phyloP scores from a whole-genome alignment of 768 basidiomycete species.

The Harrya chromipes region DNA sequence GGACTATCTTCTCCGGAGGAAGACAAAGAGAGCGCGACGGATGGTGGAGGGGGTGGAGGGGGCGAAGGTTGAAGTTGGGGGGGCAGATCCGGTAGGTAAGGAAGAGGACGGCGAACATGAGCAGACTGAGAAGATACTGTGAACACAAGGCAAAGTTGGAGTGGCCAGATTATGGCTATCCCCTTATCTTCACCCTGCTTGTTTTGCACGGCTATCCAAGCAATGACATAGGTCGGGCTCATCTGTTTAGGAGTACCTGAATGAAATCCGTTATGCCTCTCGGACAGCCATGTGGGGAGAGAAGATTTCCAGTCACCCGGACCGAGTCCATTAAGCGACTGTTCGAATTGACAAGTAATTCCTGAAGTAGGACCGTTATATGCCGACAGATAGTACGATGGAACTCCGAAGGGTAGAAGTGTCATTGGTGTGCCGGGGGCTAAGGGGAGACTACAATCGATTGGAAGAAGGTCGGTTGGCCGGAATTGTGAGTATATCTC shows the following conservation, averaged over 20 bases:
- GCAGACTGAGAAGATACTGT: constrained; percentile 34
- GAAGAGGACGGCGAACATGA: constrained; percentile 42
- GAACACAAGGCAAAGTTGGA: constrained; percentile 52
- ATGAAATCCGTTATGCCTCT: constrained; percentile 22
- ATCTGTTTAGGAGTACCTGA: constrained; percentile 15
- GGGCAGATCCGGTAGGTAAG: constrained; percentile 62
- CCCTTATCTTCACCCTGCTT: constrained; percentile 81
- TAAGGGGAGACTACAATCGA: constrained; percentile 41
- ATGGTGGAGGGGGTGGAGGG: constrained; percentile 37
- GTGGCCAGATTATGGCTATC: constrained; percentile 69
- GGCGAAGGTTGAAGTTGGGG: constrained; percentile 57
- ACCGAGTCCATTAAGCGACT: constrained; percentile 62
- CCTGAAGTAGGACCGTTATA: constrained; percentile 66
- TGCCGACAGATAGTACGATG: constrained; percentile 69
- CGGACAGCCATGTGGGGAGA: constrained; percentile 7
- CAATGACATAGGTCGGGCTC: constrained; percentile 51
- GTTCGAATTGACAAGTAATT: constrained; percentile 59
- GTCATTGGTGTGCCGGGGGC: constrained; percentile 63
- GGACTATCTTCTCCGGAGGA: constrained; percentile 11
- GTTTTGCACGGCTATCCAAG: constrained; percentile 73
- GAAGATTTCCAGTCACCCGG: constrained; percentile 46
- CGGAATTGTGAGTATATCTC: constrained; percentile 63
- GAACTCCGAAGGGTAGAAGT: constrained; percentile 66
- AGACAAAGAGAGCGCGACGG: constrained; percentile 25
- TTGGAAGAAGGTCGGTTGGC: constrained; percentile 55